phyloP scores from a whole-genome alignment of 129 eudicot genomes.

The Artemisia argyi region DNA sequence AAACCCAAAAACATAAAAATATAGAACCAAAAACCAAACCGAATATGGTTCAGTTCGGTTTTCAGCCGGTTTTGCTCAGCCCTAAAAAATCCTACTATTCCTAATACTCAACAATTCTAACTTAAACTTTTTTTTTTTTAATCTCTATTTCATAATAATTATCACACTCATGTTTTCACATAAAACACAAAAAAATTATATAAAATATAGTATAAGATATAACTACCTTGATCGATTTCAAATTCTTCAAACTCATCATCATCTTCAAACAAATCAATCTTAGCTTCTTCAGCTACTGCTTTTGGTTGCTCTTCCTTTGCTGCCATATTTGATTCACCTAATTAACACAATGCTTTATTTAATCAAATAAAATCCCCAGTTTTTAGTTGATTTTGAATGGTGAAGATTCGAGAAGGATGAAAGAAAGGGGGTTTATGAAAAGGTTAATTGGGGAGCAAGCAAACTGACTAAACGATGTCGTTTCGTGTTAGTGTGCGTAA shows the following conservation, averaged over 20 bases:
- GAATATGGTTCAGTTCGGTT: neutral
- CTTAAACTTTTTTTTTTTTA: neutral
- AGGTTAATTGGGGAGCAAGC: too few species aligned
- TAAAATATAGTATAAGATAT: neutral
- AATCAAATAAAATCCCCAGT: too few species aligned
- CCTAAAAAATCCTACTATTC: neutral
- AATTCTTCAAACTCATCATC: conserved; percentile 81
- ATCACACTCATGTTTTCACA: neutral
- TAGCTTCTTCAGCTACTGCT: conserved; percentile 62
- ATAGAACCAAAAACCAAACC: too few species aligned
- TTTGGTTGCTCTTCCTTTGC: conserved; percentile 46
- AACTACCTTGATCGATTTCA: conserved; percentile 66
- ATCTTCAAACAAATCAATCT: conserved; percentile 78
- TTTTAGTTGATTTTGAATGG: too few species aligned
- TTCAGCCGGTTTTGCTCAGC: too few species aligned
- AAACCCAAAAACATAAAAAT: too few species aligned
- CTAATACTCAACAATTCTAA: neutral
- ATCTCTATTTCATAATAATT: too few species aligned
- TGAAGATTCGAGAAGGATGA: too few species aligned
- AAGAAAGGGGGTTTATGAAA: too few species aligned
- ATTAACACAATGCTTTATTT: neutral
- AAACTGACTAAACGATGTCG: too few species aligned
- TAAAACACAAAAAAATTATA: neutral
- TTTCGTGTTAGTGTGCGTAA: too few species aligned
- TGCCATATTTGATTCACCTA: conserved; percentile 58